These are phyloP conservation scores for Phytopythium vexans DNA, from an alignment of 352 stramenopile species.

Conservation along the genomic window DNA sequence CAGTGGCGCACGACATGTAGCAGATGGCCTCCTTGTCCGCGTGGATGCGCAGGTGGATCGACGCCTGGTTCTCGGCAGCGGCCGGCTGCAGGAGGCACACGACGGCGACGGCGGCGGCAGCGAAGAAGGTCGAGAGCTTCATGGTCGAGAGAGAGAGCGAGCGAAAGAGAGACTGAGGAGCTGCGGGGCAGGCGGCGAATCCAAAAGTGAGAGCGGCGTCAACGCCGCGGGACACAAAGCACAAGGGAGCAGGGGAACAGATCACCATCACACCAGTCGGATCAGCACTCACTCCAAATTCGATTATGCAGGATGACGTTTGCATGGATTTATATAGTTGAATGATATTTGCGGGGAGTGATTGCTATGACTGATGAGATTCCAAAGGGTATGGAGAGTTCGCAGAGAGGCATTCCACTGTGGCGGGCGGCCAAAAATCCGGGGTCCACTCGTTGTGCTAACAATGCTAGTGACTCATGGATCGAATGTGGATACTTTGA, in stretches of 20 bases:
- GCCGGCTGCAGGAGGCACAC: conserved; percentile 10
- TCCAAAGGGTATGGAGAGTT: background rate
- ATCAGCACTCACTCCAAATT: too few relatives aligned
- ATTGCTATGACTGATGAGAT: background rate
- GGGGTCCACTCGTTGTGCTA: too few relatives aligned
- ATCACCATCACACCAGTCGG: background rate
- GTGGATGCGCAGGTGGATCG: conserved; percentile 26
- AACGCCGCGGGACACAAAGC: too few relatives aligned
- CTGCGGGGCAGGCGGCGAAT: background rate
- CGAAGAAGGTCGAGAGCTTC: conserved; percentile 30
- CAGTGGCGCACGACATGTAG: conserved; percentile 17
- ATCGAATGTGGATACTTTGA: too few relatives aligned
- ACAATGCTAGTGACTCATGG: too few relatives aligned
- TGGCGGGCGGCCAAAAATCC: too few relatives aligned
- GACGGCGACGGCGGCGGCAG: conserved; percentile 14
- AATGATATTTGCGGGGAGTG: background rate
- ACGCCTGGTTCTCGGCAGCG: conserved; percentile 14
- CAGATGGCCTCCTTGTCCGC: conserved; percentile 11
- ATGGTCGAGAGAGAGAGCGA: conserved; percentile 8
- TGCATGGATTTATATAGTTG: background rate
- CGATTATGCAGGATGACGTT: background rate
- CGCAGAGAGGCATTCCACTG: too few relatives aligned
- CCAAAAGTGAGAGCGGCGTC: conserved; percentile 1
- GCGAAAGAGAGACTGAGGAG: background rate
- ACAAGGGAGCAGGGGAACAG: background rate